Percentiles rank a stretch among this genome's conserved stretches.
Conservation (phyloP, 2,329 filamentous ascomycete genomes). For the Monosporascus ibericus region DNA sequence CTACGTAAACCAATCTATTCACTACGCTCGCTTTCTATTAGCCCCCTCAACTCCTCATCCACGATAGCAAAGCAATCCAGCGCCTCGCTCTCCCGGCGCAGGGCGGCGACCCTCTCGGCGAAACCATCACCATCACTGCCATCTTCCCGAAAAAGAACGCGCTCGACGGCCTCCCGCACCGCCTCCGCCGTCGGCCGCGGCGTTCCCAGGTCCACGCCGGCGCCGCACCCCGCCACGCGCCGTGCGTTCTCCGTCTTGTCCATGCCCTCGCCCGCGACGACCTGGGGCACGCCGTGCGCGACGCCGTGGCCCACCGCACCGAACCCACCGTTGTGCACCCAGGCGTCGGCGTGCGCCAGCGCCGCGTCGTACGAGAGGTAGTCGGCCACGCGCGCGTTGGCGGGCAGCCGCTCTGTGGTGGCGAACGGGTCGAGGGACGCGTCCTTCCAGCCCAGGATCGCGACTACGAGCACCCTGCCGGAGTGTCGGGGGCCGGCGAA, state of each 20-base stretch:
- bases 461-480: slow-evolving; percentile 25
- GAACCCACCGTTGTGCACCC: slow-evolving; percentile 36
- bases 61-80: slow-evolving; percentile 25
- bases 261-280: slow-evolving; percentile 34
- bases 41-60: slow-evolving; percentile 16
- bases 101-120: slow-evolving; percentile 11
- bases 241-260: slow-evolving; percentile 34
- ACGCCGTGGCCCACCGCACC: slow-evolving; percentile 35
- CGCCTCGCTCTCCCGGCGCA: slow-evolving; percentile 22
- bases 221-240: slow-evolving; percentile 27
- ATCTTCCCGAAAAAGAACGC: slow-evolving; percentile 16
- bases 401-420: too few relatives aligned
- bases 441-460: slow-evolving; percentile 30
- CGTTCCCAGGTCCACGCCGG: slow-evolving; percentile 26
- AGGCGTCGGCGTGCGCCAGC: slow-evolving; percentile 29
- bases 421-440: slow-evolving; percentile 16
- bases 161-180: slow-evolving; percentile 22
- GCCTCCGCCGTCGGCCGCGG: slow-evolving; percentile 20
- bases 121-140: slow-evolving; percentile 9
- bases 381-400: slow-evolving; percentile 27
- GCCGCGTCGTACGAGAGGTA: slow-evolving; percentile 33
- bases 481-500: slow-evolving; percentile 13
- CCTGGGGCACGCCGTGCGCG: slow-evolving; percentile 33
- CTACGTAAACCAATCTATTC: neutral
- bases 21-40: neutral